Percentiles rank a stretch among this genome's conserved stretches.
Conservation (phyloP, 2,329 filamentous ascomycete species). For the Aspergillus japonicus region DNA sequence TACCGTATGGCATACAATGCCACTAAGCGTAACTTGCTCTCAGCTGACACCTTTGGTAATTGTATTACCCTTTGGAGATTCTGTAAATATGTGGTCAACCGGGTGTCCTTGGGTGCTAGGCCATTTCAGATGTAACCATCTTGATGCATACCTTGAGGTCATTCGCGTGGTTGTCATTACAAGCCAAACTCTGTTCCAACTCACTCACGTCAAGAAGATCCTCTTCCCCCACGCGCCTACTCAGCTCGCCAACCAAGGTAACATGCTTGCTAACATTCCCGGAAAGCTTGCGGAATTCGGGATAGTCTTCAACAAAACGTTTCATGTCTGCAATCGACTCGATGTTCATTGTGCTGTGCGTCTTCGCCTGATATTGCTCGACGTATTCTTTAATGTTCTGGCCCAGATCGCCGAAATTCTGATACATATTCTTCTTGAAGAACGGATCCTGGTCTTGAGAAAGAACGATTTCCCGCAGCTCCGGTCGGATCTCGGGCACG, state of each 20-base stretch:
- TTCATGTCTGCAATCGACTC: conserved; percentile 99
- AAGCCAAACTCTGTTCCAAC: conserved; percentile 92
- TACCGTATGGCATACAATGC: conserved; percentile 95
- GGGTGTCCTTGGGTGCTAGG: neutral
- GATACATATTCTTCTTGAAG: conserved; percentile 99
- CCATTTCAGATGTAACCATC: neutral
- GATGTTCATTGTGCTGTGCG: conserved; percentile 93
- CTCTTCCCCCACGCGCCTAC: conserved; percentile 79
- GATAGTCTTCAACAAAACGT: conserved; percentile 97
- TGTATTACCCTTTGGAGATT: conserved; percentile 84
- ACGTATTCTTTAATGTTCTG: conserved; percentile 99
- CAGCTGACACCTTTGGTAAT: conserved; percentile 69
- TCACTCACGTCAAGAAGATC: conserved; percentile 94
- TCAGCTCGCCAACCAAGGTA: conserved; percentile 89
- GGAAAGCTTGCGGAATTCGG: conserved; percentile 93
- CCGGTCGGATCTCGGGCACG: conserved; percentile 78
- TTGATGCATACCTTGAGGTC: conserved; percentile 73
- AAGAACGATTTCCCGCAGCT: conserved; percentile 89
- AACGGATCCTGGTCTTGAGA: conserved; percentile 98
- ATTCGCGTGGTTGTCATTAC: conserved; percentile 88
- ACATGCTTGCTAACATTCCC: conserved; percentile 99
- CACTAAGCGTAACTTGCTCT: conserved; percentile 85
- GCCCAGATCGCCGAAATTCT: conserved; percentile 94
- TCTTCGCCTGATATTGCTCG: conserved; percentile 95
- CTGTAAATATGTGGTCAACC: conserved; percentile 42